These are phyloP conservation scores for Boletus sp. DNA, from an alignment of 768 basidiomycete species.

Conservation along the genomic window DNA sequence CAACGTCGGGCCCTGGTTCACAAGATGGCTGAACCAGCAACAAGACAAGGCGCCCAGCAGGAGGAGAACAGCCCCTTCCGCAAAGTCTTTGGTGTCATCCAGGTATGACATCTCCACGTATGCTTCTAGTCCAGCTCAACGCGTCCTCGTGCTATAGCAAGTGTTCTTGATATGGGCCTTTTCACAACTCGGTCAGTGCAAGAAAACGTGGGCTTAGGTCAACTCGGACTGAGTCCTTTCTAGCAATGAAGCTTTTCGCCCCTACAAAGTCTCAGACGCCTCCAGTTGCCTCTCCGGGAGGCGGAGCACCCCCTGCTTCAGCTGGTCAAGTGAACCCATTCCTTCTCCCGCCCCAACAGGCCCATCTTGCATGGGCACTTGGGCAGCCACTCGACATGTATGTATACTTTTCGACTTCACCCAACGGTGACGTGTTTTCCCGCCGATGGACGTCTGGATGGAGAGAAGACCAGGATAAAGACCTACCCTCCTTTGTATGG, in stretches of 20 bases:
- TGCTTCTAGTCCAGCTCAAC: slow-evolving; percentile 1
- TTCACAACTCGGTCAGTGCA: slow-evolving; percentile 57
- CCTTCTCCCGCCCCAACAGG: slow-evolving; percentile 54
- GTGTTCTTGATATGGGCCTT: slow-evolving; percentile 62
- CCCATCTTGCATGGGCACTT: slow-evolving; percentile 57
- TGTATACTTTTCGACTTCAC: slow-evolving; percentile 69
- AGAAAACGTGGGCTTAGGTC: neutral
- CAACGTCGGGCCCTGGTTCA: neutral
- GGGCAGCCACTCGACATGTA: slow-evolving; percentile 66
- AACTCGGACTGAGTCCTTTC: neutral
- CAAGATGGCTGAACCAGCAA: slow-evolving; percentile 25
- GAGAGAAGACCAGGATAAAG: slow-evolving; percentile 46
- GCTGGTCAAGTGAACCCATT: slow-evolving; percentile 42
- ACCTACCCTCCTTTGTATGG: slow-evolving; percentile 73
- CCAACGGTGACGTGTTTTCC: slow-evolving; percentile 58
- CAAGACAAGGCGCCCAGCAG: slow-evolving; percentile 21
- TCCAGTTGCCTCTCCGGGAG: slow-evolving; percentile 26
- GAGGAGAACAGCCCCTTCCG: slow-evolving; percentile 37
- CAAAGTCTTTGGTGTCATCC: slow-evolving; percentile 38
- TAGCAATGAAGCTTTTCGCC: slow-evolving; percentile 46
- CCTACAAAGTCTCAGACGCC: slow-evolving; percentile 37
- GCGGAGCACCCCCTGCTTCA: slow-evolving; percentile 11
- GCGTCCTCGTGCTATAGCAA: slow-evolving; percentile 48
- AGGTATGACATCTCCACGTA: slow-evolving; percentile 35
- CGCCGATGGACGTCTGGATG: slow-evolving; percentile 50